Base-by-base conservation (phyloP, 2,329 filamentous ascomycete species). In the Elsinoe fawcettii region DNA sequence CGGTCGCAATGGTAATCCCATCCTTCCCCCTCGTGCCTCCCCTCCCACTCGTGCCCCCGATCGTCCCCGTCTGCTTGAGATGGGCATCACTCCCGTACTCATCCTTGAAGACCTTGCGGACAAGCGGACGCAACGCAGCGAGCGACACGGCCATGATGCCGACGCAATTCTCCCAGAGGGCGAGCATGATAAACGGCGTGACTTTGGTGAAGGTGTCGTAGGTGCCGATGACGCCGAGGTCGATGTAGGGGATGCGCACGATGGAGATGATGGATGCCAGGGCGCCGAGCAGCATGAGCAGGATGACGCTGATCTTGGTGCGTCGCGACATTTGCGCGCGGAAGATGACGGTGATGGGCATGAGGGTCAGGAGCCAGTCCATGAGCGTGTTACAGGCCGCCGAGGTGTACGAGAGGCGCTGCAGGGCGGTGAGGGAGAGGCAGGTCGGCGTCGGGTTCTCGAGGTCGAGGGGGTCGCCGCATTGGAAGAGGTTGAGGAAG, bases 221-320 rank as follows among this genome's bases (percentile, higher is more conserved):
- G 11, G 23, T 32, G 8, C 49, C 49, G 32, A 53, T 53, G 18
- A 53, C 18, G 5, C 49, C 49, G 6, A 53, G 16, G 44, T 58
- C 41, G 25, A 66, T 62, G 51, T 62, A 65, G 2, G 46, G 23
- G 25, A 66, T 60, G 14, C 64, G 61, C 7, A 66, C 58, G 32
- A 66, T 41, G 30, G 62, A 63, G 27, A 63, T 60, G n/a, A 64
- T 59, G 46, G 63, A 65, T 4, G 63, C 66, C n/a, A 60, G 54
- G 39, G 60, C 61, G 16, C 70, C 74, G 16, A 76, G 64, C 39
- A 56, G 18, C 39, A 56, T 46, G 3, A 69, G 64, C 41, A 76
- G 66, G 49, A 76, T 66, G 2, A 71, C 71, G 1, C 71, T 72
- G 20, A 71, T 47, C 60, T 75, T 76, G 37, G 72, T 69, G 11